Base-by-base conservation (phyloP, 805 yeast genomes). In the Lipomyces chichibuensis region DNA sequence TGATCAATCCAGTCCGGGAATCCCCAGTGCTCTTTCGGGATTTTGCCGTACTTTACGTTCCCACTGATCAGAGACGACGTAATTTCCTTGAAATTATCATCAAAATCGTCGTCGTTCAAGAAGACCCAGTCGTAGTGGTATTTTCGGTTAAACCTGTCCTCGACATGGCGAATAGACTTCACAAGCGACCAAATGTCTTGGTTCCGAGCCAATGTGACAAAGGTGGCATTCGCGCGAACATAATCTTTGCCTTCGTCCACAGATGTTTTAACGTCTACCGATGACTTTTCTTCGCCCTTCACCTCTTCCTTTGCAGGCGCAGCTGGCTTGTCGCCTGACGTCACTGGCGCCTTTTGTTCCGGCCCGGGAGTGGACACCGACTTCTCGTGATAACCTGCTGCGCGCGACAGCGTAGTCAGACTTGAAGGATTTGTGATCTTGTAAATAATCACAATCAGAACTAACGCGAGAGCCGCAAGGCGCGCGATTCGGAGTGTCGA, bases 121-220 rank as follows among this genome's bases (percentile, higher is more conserved):
- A 93, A 93, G 17, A 92, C 93, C 97, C 97, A 93, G 76, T 92
- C 96, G 77, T 93, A 93, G 71, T 90, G 85, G 79, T 75, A 92
- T 69, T 87, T 81, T 60, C 79, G 77, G 80, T 94, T 92, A 81
- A 92, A 92, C 64, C 93, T 84, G 77, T 89, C 91, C 81, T 91
- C 96, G 51, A 91, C 84, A 65, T 84, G 82, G 65, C 88, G 83
- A 67, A 92, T 88, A 5, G 95, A 86, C 58, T 80, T 82, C 46
- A 88, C 61, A 23, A 90, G 79, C 14, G 78, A 79, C 74, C 82
- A 84, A 3, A 90, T 76, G 67, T 91, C 96, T 23, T 79, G 75
- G 75, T 91, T 90, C 70, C 92, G 82, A 54, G 91, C 92, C 53
- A 91, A 79, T 0, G 92, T 85, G 71, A 89, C 84, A 73, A 91